Conservation (phyloP, 2,329 filamentous ascomycete genomes). For the Drechslera avenae region DNA sequence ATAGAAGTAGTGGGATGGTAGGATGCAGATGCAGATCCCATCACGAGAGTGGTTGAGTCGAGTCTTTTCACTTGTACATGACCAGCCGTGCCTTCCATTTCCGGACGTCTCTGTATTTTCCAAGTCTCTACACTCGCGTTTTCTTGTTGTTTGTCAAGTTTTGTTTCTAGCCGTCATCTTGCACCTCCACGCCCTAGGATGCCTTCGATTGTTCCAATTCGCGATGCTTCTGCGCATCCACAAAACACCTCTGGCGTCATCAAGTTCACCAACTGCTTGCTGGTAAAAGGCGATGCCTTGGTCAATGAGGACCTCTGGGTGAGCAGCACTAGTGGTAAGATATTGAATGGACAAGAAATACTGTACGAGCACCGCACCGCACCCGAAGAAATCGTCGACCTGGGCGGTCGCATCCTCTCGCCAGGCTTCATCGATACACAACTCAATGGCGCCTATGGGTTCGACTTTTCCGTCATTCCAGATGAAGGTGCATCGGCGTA, state of each 20-base stretch:
- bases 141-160: slow-evolving; percentile 12
- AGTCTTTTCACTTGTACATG: slow-evolving; percentile 36
- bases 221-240: slow-evolving; percentile 39
- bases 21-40: slow-evolving; percentile 14
- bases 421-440: slow-evolving; percentile 91
- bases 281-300: slow-evolving; percentile 70
- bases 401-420: slow-evolving; percentile 80
- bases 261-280: slow-evolving; percentile 86
- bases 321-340: slow-evolving; percentile 78
- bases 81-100: slow-evolving; percentile 25
- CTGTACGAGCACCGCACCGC: slow-evolving; percentile 70
- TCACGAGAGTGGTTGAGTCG: slow-evolving; percentile 33
- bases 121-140: neutral
- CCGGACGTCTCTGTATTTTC: slow-evolving; percentile 14
- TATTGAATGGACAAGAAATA: slow-evolving; percentile 70
- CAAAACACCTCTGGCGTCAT: slow-evolving; percentile 62
- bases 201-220: slow-evolving; percentile 46
- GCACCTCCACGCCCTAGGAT: slow-evolving; percentile 30
- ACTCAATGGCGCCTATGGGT: slow-evolving; percentile 89
- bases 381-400: slow-evolving; percentile 77
- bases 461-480: slow-evolving; percentile 86
- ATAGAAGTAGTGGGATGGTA: slow-evolving; percentile 31
- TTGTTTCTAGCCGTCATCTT: neutral
- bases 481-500: slow-evolving; percentile 65
- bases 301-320: slow-evolving; percentile 87